Evolutionary conservation across 2,329 filamentous ascomycete species (phyloP).

Genomic region (Harringtonia lauricola): DNA sequence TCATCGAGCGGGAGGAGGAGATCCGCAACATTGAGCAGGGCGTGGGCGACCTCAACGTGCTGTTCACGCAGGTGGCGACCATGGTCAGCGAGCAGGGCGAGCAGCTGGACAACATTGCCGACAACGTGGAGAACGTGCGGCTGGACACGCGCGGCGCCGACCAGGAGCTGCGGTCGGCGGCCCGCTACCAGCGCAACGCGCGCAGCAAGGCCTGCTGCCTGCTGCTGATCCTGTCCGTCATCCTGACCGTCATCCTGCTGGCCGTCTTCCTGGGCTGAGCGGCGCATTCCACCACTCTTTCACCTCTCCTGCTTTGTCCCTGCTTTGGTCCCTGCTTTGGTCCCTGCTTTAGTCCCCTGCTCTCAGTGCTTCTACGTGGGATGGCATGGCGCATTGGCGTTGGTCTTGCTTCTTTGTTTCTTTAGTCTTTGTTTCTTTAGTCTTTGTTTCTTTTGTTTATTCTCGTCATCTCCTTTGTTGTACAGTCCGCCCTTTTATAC

Average conservation of each 20-base stretch:
- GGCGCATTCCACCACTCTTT: too few relatives aligned
- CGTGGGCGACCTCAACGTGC: constrained; percentile 87
- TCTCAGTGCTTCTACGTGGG: neutral
- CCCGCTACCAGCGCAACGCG: constrained; percentile 88
- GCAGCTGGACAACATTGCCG: constrained; percentile 73
- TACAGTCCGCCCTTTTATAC: neutral
- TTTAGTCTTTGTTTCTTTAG: neutral
- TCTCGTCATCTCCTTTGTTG: constrained; percentile 2
- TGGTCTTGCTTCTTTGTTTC: neutral
- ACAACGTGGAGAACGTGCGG: constrained; percentile 76
- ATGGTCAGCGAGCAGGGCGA: constrained; percentile 93
- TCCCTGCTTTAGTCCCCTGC: neutral
- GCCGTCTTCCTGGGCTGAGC: constrained; percentile 67
- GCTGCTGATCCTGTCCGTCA: constrained; percentile 76
- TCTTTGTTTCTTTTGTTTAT: neutral
- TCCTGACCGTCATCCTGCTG: constrained; percentile 79
- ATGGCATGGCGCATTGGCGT: neutral
- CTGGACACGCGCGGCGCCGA: constrained; percentile 79
- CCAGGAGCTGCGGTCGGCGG: constrained; percentile 72
- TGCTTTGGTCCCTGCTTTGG: too few relatives aligned
- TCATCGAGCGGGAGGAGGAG: constrained; percentile 91
- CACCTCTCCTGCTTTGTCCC: too few relatives aligned
- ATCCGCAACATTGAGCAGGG: constrained; percentile 97
- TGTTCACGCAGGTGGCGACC: constrained; percentile 96
- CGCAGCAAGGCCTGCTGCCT: constrained; percentile 91